Evolutionary conservation across 2,329 filamentous ascomycete genomes (phyloP), one percentile per base, ranked within the genome.

Genomic region (Lomentospora prolificans): DNA sequence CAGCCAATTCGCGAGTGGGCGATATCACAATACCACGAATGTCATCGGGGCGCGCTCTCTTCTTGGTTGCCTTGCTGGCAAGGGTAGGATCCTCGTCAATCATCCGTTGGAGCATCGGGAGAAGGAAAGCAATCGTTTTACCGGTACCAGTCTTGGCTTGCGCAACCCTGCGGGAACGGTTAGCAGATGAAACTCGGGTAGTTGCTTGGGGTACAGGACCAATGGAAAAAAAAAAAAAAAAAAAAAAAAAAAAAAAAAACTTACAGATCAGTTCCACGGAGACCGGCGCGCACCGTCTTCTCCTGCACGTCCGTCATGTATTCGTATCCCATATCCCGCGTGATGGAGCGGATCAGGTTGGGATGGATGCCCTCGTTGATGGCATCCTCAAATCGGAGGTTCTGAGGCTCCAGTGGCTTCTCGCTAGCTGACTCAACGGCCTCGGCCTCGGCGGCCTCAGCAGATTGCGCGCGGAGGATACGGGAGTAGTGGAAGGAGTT

Each of bases 81-180:
- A 95, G 77, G 0, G 73, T 69, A 1, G 84, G 81, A 60, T 89
- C 81, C 58, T 77, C 72, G 19, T 72, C 69, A 58, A 95, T 74
- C 65, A 96, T 87, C 58, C 84, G 85, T 68, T 96, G 89, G 54
- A 97, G 73, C 6, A 90, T 76, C 53, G 94, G 94, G 5, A 97
- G 72, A 24, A 99, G 78, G 75, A 97, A 99, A 33, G 89, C 94
- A 57, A 97, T 74, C 0, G 94, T 99, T 74, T 99, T 99, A 67
- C 94, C 94, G 3, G 94, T 97, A 67, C 94, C 94, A 7, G 94
- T 99, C 73, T 89, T 96, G 58, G 94, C 94, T 74, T 97, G 94
- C 50, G 92, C 94, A 61, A 97, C 79, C 63, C 87, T 89, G 64
- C 58, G 46, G 39, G 25, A 55, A 46, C 55, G 52, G 53, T 68